These are phyloP conservation scores for Neckera pumila DNA, from an alignment of 225 moss, liverwort and hornwort genomes.

Conservation along the genomic window DNA sequence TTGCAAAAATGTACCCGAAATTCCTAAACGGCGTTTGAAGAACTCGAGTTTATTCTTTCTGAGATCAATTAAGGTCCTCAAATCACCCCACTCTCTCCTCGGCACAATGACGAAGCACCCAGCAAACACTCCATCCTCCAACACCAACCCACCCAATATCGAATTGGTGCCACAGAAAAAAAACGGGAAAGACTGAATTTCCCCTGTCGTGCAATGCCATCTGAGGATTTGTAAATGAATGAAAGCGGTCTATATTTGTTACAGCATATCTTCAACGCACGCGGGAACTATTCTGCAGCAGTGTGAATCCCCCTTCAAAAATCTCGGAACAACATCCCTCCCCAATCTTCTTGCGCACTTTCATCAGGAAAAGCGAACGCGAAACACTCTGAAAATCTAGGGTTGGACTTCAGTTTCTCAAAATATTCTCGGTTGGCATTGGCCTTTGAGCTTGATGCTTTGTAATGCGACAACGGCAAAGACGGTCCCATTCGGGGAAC, in stretches of 20 bases:
- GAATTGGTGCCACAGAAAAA: background rate
- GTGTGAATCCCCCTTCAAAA: background rate
- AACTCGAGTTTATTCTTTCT: background rate
- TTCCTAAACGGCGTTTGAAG: background rate
- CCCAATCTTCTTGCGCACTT: background rate
- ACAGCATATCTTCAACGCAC: background rate
- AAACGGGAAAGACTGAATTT: background rate
- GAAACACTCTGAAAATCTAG: background rate
- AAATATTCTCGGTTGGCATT: too few species aligned
- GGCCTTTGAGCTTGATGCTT: background rate
- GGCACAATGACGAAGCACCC: background rate
- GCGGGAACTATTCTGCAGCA: background rate
- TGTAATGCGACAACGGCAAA: background rate
- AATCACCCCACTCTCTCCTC: background rate
- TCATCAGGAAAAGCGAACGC: too few species aligned
- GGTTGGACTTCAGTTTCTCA: background rate
- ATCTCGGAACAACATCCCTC: background rate
- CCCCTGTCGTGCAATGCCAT: background rate
- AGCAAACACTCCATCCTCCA: background rate
- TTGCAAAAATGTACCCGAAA: background rate
- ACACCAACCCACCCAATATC: background rate
- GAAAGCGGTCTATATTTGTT: background rate
- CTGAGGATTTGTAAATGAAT: background rate
- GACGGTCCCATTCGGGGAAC: background rate
- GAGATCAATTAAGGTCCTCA: background rate